Conservation (phyloP, 2,329 filamentous ascomycete genomes). For the Fusarium anguioides region DNA sequence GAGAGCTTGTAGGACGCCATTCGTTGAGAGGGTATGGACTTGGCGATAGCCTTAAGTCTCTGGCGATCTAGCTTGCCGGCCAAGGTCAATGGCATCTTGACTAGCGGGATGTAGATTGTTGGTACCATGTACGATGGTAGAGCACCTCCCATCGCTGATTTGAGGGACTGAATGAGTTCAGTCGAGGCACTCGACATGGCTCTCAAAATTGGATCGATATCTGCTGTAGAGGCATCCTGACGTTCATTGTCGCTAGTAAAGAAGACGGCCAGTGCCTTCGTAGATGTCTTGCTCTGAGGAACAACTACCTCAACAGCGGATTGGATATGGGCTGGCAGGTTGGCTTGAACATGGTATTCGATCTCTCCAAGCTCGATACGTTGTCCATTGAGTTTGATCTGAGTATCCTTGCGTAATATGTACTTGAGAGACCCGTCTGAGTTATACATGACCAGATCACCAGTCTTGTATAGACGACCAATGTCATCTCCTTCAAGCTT, state of each 20-base stretch:
- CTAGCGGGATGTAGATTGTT: constrained; percentile 54
- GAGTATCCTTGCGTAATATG: constrained; percentile 66
- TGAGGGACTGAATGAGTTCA: constrained; percentile 16
- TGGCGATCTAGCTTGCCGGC: constrained; percentile 59
- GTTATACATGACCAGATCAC: constrained; percentile 59
- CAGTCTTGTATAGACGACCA: constrained; percentile 57
- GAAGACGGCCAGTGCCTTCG: constrained; percentile 37
- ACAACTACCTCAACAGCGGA: constrained; percentile 61
- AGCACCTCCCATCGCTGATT: constrained; percentile 5
- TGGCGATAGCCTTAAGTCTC: constrained; percentile 43
- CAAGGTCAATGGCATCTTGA: constrained; percentile 54
- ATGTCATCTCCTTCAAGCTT: background rate
- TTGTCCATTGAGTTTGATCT: constrained; percentile 70
- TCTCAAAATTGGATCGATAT: background rate
- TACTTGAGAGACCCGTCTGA: constrained; percentile 56
- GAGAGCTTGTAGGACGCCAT: constrained; percentile 33
- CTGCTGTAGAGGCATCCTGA: background rate
- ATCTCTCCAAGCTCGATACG: constrained; percentile 62
- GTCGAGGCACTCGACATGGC: constrained; percentile 17
- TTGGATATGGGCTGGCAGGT: constrained; percentile 54
- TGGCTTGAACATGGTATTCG: constrained; percentile 56
- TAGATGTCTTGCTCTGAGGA: constrained; percentile 45
- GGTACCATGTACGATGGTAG: constrained; percentile 56
- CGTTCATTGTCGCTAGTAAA: constrained; percentile 11
- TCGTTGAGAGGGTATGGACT: constrained; percentile 6